Percentiles rank a stretch among this genome's conserved stretches.
Conservation (phyloP, 169 alveolate species). For the Cryptosporidium sp. region DNA sequence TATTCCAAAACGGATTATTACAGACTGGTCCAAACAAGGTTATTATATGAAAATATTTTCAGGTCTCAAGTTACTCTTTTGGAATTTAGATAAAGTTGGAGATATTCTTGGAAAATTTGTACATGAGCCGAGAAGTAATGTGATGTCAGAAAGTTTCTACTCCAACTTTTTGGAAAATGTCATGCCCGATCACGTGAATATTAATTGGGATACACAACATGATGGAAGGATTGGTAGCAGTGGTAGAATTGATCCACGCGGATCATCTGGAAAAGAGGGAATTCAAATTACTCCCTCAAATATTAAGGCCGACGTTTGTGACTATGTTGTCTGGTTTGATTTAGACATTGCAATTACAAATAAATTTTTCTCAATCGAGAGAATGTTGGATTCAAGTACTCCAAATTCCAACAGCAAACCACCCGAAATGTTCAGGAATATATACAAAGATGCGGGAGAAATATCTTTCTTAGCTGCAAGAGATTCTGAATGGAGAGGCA, state of each 20-base stretch:
- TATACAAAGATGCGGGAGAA: conserved; percentile 29
- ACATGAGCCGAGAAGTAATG: neutral
- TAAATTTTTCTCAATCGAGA: conserved; percentile 46
- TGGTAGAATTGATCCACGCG: neutral
- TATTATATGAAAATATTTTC: conserved; percentile 52
- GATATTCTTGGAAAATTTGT: conserved; percentile 14
- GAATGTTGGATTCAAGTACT: conserved; percentile 9
- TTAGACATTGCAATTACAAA: conserved; percentile 53
- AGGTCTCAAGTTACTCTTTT: conserved; percentile 38
- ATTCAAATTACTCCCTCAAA: conserved; percentile 64
- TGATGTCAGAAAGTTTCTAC: conserved; percentile 20
- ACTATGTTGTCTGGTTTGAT: conserved; percentile 68
- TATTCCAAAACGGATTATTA: conserved; percentile 34
- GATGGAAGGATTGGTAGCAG: conserved; percentile 21
- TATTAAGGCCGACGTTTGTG: conserved; percentile 47
- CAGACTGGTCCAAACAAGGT: conserved; percentile 72
- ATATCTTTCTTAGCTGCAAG: conserved; percentile 16
- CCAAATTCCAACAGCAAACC: neutral
- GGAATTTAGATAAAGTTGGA: conserved; percentile 50
- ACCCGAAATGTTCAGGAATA: conserved; percentile 14
- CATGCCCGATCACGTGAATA: conserved; percentile 1
- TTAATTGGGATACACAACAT: conserved; percentile 50
- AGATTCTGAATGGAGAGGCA: conserved; percentile 58
- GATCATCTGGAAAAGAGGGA: conserved; percentile 35
- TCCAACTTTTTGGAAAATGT: conserved; percentile 14